Evolutionary conservation across 805 yeast genomes (phyloP), one percentile per base, ranked within the genome.

Genomic region (Phaffomyces opuntiae): DNA sequence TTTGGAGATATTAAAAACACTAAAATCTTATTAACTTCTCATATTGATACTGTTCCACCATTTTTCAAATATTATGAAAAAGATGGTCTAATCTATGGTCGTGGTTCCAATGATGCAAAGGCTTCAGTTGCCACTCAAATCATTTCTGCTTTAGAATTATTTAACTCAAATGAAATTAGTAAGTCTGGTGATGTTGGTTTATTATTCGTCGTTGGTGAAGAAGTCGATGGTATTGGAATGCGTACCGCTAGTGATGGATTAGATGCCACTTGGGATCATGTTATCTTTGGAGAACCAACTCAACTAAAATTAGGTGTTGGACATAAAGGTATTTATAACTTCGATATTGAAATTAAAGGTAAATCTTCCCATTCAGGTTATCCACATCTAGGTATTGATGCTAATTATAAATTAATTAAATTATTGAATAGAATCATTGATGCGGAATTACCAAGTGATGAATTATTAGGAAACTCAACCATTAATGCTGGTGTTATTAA

Each of bases 231-330:
- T 21, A 61, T 62, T 24, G 90, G 90, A 13, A 82, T 82, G 86
- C 53, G 42, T 27, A 46, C 56, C 14, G 82, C 77, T 4, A 61
- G 68, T 51, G 39, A 43, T 1, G 9, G 52, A 29, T 35, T 57
- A 13, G 66, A 70, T 19, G 69, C 68, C 9, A 56, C 61, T 9
- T 82, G 86, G 86, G 75, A 76, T 11, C 53, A 75, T 9, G 88
- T 74, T 14, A 70, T 83, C 29, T 83, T 82, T 63, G 89, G 89
- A 12, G 90, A 83, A 59, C 90, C 90, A 11, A 83, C 90, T 0
- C 87, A 81, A 52, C 67, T 74, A 57, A 80, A 77, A 53, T 66
- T 83, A 19, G 87, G 84, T 13, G 75, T 74, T 6, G 89, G 88
- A 12, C 90, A 83, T 57, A 83, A 83, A 61, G 87, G 87, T 14